A percentile compares a stretch with the other conserved stretches of the same genome.
Conservation (phyloP, 805 yeast species). For the Sugiyamaella boreocaroliniensis region DNA sequence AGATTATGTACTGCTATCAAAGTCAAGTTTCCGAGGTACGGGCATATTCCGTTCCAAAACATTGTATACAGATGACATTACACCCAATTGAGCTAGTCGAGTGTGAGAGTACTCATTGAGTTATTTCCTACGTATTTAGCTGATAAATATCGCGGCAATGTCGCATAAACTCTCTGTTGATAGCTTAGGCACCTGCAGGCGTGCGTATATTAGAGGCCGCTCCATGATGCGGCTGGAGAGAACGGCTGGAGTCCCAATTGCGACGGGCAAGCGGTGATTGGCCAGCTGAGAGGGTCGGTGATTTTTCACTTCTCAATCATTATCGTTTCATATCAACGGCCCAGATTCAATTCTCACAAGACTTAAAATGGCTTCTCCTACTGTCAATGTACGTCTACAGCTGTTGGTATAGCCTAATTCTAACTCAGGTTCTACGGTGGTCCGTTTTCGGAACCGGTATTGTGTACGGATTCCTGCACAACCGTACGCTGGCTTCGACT, state of each 20-base stretch:
- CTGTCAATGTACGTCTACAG: conserved; percentile 17
- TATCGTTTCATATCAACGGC: not conserved
- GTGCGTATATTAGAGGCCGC: conserved; percentile 3
- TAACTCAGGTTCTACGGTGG: conserved; percentile 76
- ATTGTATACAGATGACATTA: too few species aligned
- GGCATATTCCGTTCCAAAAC: too few species aligned
- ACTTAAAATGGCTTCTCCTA: conserved; percentile 18
- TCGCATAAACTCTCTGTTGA: too few species aligned
- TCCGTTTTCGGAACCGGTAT: conserved; percentile 84
- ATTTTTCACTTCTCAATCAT: conserved; percentile 4
- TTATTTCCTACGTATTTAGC: too few species aligned
- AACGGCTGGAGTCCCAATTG: conserved; percentile 4
- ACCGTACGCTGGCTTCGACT: conserved; percentile 55
- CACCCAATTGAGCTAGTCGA: too few species aligned
- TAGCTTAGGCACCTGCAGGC: not conserved
- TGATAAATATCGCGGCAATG: too few species aligned
- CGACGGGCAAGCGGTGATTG: not conserved
- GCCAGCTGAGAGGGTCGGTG: not conserved
- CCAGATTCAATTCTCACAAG: not conserved
- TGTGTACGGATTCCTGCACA: conserved; percentile 81
- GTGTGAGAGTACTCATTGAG: too few species aligned
- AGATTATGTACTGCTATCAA: too few species aligned
- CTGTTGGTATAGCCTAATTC: not conserved
- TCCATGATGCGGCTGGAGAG: not conserved
- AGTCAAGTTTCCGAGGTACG: too few species aligned